These are phyloP conservation scores for Sphagnum tenellum DNA, from an alignment of 225 moss, liverwort and hornwort species.

Conservation along the genomic window DNA sequence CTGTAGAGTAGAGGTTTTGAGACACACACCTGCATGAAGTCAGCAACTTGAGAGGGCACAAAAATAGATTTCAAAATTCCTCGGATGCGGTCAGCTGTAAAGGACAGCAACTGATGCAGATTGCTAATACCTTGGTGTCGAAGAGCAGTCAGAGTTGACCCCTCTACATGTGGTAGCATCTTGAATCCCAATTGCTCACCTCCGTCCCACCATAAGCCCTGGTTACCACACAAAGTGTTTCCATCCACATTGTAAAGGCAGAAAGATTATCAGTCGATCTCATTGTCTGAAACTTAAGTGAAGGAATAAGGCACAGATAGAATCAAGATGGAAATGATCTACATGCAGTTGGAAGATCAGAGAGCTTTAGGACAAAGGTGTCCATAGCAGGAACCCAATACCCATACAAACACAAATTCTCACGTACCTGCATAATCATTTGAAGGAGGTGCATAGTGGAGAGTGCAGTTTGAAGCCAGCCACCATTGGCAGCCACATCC, in stretches of 20 bases:
- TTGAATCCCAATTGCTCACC: constrained; percentile 62
- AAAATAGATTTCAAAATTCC: constrained; percentile 52
- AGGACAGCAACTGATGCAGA: constrained; percentile 51
- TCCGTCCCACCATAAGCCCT: constrained; percentile 78
- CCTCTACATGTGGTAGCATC: constrained; percentile 71
- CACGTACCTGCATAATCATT: constrained; percentile 91
- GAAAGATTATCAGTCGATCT: neutral
- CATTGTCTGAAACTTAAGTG: neutral
- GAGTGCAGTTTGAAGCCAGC: constrained; percentile 91
- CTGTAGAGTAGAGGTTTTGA: too few relatives aligned
- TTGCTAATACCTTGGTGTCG: constrained; percentile 39
- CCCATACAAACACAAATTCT: too few relatives aligned
- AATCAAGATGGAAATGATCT: too few relatives aligned
- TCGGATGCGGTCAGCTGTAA: constrained; percentile 53
- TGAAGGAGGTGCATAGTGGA: constrained; percentile 91
- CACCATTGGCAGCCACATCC: constrained; percentile 86
- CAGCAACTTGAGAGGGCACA: constrained; percentile 44
- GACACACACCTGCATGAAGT: constrained; percentile 57
- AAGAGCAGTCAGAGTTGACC: constrained; percentile 38
- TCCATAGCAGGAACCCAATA: too few relatives aligned
- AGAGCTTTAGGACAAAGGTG: too few relatives aligned
- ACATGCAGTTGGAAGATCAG: too few relatives aligned
- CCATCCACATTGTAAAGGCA: too few relatives aligned
- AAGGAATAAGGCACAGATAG: neutral
- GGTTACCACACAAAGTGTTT: neutral